Conservation (phyloP, 179 eudicot species). For the Beta corolliflora region DNA sequence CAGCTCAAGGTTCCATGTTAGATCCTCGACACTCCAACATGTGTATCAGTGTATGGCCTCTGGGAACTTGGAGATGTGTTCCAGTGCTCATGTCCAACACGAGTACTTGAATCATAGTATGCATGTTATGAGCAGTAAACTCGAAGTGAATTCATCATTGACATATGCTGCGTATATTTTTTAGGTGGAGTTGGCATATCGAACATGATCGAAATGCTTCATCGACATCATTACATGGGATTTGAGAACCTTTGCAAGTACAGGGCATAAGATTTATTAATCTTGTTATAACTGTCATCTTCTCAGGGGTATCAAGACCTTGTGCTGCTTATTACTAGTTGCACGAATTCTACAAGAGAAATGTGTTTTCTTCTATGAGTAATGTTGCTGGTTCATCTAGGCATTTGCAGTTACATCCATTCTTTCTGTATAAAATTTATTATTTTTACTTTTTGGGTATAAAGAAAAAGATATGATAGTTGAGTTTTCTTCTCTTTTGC, state of each 20-base stretch:
- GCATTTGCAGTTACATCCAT: not conserved
- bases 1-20: not conserved
- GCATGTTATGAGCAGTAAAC: not conserved
- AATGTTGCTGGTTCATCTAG: not conserved
- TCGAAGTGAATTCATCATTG: not conserved
- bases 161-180: constrained; percentile 7
- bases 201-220: constrained; percentile 69
- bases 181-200: constrained; percentile 82
- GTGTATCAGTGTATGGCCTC: too few species aligned
- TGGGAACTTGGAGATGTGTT: not conserved
- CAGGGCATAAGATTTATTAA: constrained; percentile 27
- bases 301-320: not conserved
- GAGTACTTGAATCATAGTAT: not conserved
- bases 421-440: not conserved
- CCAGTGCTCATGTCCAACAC: not conserved
- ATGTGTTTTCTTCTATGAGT: not conserved
- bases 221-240: constrained; percentile 79
- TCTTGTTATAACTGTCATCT: not conserved
- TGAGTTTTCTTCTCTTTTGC: not conserved
- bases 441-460: not conserved
- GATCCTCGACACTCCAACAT: not conserved
- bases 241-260: constrained; percentile 86
- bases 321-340: not conserved
- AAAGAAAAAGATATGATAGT: not conserved
- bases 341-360: not conserved